A percentile compares a stretch with the other conserved stretches of the same genome.
Evolutionary conservation across 1,284 basidiomycete species (phyloP).

Genomic region (Naganishia cerealis): DNA sequence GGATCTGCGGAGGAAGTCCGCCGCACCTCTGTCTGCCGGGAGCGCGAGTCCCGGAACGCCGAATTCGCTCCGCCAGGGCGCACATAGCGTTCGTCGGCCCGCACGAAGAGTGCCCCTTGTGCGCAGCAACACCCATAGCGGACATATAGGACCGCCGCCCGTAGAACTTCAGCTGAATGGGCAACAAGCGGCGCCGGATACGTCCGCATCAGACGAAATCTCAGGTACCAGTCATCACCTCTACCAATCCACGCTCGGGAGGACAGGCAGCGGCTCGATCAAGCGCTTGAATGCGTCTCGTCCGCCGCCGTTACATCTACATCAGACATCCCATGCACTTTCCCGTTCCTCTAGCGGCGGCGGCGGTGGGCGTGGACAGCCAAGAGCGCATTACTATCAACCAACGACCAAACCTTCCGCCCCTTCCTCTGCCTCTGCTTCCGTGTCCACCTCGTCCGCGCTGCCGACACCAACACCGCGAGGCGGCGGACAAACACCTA

Average conservation of each 20-base stretch:
- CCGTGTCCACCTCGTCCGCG: not conserved
- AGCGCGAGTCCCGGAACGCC: slow-evolving; percentile 24
- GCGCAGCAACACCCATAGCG: slow-evolving; percentile 35
- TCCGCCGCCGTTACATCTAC: slow-evolving; percentile 33
- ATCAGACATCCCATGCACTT: slow-evolving; percentile 20
- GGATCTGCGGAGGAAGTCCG: slow-evolving; percentile 64
- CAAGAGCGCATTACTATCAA: not conserved
- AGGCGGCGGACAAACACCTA: not conserved
- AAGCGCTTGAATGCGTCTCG: slow-evolving; percentile 31
- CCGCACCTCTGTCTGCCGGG: slow-evolving; percentile 12
- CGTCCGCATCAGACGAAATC: slow-evolving; percentile 3
- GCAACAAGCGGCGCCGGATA: not conserved
- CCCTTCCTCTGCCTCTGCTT: not conserved
- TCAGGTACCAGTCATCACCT: not conserved
- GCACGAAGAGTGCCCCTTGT: not conserved
- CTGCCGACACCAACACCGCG: not conserved
- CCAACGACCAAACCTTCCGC: not conserved
- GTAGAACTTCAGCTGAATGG: slow-evolving; percentile 31
- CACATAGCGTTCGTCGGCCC: not conserved
- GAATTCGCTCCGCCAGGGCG: not conserved
- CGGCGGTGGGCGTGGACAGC: not conserved
- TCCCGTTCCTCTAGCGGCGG: slow-evolving; percentile 5
- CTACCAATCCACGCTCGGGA: slow-evolving; percentile 6
- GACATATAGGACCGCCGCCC: not conserved
- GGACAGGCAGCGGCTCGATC: slow-evolving; percentile 28